phyloP scores from a whole-genome alignment of 441 rosid genomes.

The Aquilaria agallochum region DNA sequence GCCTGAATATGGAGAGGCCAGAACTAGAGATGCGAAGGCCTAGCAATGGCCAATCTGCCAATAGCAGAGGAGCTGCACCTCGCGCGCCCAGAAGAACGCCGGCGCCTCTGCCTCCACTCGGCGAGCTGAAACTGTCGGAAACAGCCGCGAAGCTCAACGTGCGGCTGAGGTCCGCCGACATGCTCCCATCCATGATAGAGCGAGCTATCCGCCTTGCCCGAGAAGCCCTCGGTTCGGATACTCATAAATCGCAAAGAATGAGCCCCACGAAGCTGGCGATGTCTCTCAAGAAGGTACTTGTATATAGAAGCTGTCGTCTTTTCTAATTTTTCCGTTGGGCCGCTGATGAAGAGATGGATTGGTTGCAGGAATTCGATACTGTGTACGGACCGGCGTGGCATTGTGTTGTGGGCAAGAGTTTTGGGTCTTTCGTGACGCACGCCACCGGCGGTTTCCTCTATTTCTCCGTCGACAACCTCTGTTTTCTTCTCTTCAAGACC shows the following conservation, averaged over 20 bases:
- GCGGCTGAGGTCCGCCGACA: conserved; percentile 57
- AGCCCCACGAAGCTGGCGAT: conserved; percentile 40
- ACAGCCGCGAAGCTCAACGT: conserved; percentile 41
- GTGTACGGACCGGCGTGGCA: conserved; percentile 80
- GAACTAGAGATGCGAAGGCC: conserved; percentile 17
- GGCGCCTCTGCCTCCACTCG: conserved; percentile 5
- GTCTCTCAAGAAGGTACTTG: conserved; percentile 42
- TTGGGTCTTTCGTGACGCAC: conserved; percentile 74
- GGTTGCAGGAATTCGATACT: conserved; percentile 56
- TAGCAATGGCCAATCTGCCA: conserved; percentile 10
- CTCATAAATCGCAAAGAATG: conserved; percentile 18
- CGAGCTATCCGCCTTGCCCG: conserved; percentile 45
- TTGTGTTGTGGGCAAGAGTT: conserved; percentile 68
- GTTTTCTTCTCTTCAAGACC: conserved; percentile 68
- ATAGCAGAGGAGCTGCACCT: conserved; percentile 14
- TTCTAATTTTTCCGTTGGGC: not conserved
- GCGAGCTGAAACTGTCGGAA: conserved; percentile 41
- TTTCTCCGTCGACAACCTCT: conserved; percentile 60
- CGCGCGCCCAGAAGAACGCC: conserved; percentile 14
- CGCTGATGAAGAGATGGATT: not conserved
- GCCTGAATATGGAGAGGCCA: conserved; percentile 33
- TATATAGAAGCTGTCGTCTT: not conserved
- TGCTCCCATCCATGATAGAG: conserved; percentile 48
- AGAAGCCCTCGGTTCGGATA: conserved; percentile 28
- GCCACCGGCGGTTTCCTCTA: conserved; percentile 69